phyloP scores from a whole-genome alignment of 441 rosid genomes.

The Syzygium malaccense region DNA sequence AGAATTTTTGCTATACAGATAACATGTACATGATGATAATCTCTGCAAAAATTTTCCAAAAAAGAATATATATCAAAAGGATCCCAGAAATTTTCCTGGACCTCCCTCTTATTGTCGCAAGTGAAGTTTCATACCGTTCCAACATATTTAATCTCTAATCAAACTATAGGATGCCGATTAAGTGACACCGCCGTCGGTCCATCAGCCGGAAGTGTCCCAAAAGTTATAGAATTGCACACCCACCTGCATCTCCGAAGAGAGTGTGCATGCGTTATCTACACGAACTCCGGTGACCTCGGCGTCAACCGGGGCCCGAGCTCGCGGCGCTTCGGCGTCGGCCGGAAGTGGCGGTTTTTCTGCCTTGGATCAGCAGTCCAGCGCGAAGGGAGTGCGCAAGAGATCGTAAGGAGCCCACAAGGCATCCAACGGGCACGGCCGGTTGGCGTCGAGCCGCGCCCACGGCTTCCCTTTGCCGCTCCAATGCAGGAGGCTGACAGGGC shows the following conservation, averaged over 20 bases:
- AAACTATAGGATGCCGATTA: neutral
- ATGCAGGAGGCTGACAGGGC: constrained; percentile 14
- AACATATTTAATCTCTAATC: neutral
- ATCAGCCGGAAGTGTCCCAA: neutral
- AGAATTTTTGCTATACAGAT: neutral
- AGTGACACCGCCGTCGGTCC: neutral
- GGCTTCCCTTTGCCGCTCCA: constrained; percentile 19
- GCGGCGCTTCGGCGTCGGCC: neutral
- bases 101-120: neutral
- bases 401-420: constrained; percentile 11
- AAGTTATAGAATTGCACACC: neutral
- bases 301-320: neutral
- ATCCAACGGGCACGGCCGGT: constrained; percentile 12
- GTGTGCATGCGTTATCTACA: neutral
- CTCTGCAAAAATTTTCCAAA: neutral
- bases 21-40: neutral
- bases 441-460: constrained; percentile 9
- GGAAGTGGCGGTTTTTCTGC: neutral
- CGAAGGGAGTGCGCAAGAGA: constrained; percentile 4
- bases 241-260: neutral
- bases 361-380: neutral
- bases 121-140: neutral
- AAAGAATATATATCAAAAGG: neutral
- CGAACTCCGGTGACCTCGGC: neutral
- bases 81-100: neutral